A percentile compares a stretch with the other conserved stretches of the same genome.
Conservation (phyloP, 2,329 filamentous ascomycete genomes). For the Penicillium sp. region DNA sequence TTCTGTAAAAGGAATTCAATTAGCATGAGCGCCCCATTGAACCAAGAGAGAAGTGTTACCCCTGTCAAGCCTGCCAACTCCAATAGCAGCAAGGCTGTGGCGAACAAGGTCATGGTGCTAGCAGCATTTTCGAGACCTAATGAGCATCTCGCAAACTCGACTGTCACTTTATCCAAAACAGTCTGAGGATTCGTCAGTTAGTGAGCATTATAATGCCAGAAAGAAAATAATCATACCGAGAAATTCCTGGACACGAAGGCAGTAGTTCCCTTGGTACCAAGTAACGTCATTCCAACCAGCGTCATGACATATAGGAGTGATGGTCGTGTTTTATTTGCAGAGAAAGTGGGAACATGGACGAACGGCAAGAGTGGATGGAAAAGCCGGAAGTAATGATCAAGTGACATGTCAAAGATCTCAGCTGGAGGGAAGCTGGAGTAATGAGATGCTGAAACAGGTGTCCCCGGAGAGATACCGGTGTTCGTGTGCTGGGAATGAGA, state of each 20-base stretch:
- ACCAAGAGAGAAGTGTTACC: conserved; percentile 17
- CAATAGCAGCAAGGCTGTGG: conserved; percentile 50
- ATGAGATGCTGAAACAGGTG: conserved; percentile 23
- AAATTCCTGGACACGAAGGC: conserved; percentile 53
- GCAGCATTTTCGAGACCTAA: conserved; percentile 42
- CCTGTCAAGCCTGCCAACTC: conserved; percentile 53
- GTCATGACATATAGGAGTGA: conserved; percentile 55
- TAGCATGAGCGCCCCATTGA: not conserved
- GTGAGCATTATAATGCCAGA: not conserved
- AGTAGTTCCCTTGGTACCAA: conserved; percentile 54
- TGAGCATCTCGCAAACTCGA: conserved; percentile 46
- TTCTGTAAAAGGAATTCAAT: conserved; percentile 30
- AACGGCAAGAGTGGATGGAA: conserved; percentile 57
- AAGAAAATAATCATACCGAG: conserved; percentile 26
- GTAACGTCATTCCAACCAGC: conserved; percentile 54
- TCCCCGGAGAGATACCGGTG: conserved; percentile 19
- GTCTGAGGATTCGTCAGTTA: conserved; percentile 20
- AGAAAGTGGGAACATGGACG: conserved; percentile 56
- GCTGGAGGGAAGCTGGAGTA: conserved; percentile 49
- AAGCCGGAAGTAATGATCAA: conserved; percentile 56
- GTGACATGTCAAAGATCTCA: conserved; percentile 55
- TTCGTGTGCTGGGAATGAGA: conserved; percentile 18
- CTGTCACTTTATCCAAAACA: conserved; percentile 42
- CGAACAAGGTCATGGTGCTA: conserved; percentile 49
- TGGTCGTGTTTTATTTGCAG: conserved; percentile 49